Evolutionary conservation across 805 yeast genomes (phyloP), one percentile per base, ranked within the genome.

Genomic region (Scheffersomyces stipitis): DNA sequence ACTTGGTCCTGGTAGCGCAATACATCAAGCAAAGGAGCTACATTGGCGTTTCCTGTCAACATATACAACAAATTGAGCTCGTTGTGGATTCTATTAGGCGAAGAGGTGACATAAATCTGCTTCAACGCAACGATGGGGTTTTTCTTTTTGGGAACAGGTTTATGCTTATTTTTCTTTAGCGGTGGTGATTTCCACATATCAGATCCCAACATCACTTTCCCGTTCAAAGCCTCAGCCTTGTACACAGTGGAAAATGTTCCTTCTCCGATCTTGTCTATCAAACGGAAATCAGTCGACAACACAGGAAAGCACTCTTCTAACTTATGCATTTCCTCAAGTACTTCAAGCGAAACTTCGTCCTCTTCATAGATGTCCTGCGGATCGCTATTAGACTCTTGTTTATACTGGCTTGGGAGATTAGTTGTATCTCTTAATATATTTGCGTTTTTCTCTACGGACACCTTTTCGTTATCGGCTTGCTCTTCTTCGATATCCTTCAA

Each of bases 21-120:
- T 0, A 96, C 96, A 50, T 95, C 96, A 30, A 91, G 74, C 35
- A 93, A 65, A 1, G 97, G 96, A 1, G 96, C 96, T 20, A 93
- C 88, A 44, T 82, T 78, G 1, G 76, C 69, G 44, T 83, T 80
- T 0, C 86, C 86, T 5, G 82, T 72, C 34, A 87, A 60, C 43
- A 73, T 75, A 54, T 84, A 83, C 22, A 93, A 70, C 31, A 93
- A 65, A 45, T 83, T 83, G 45, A 93, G 73, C 60, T 93, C 99
- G 58, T 90, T 90, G 49, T 78, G 80, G 30, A 93, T 91, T 60
- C 99, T 75, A 44, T 80, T 82, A 0, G 98, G 97, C 5, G 97
- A 88, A 1, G 96, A 86, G 0, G 99, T 93, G 15, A 90, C 98
- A 59, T 91, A 90, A 31, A 93, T 88, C 52, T 93, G 79, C 58